These are phyloP conservation scores for Serendipita sp. DNA, from an alignment of 768 basidiomycete genomes.

Conservation along the genomic window DNA sequence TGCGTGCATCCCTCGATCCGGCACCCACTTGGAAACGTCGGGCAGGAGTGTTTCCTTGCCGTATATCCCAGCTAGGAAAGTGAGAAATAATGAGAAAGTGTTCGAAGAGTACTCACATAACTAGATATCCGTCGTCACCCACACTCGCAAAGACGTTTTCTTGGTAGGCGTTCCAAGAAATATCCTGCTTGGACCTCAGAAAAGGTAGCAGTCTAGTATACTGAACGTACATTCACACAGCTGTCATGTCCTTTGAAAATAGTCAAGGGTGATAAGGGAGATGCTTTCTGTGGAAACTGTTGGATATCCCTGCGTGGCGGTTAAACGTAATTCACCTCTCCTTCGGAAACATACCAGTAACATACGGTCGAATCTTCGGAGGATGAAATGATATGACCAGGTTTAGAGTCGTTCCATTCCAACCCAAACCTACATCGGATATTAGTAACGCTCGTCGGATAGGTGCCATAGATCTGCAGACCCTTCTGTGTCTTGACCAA, in stretches of 20 bases:
- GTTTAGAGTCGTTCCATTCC: constrained; percentile 75
- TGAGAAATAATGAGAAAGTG: constrained; percentile 6
- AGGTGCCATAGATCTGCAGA: constrained; percentile 24
- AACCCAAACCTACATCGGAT: constrained; percentile 58
- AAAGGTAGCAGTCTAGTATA: constrained; percentile 7
- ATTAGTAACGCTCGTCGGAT: background rate
- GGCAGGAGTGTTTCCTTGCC: constrained; percentile 51
- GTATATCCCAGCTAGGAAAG: constrained; percentile 76
- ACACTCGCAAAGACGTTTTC: constrained; percentile 87
- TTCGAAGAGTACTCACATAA: constrained; percentile 47
- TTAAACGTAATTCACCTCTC: constrained; percentile 7
- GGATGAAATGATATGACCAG: constrained; percentile 76
- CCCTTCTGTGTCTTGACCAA: constrained; percentile 91
- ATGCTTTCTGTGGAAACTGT: constrained; percentile 65
- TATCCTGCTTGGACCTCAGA: constrained; percentile 42
- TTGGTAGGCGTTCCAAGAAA: constrained; percentile 81
- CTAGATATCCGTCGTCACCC: constrained; percentile 86
- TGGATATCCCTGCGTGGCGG: constrained; percentile 64
- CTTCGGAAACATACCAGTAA: constrained; percentile 50
- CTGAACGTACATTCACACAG: constrained; percentile 65
- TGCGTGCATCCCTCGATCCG: constrained; percentile 12
- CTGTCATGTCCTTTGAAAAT: constrained; percentile 81
- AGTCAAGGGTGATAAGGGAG: constrained; percentile 66
- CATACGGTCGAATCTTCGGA: constrained; percentile 95
- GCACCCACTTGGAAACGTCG: constrained; percentile 73